Conservation (phyloP, 306 rosid species). For the Dicorynia guianensis region DNA sequence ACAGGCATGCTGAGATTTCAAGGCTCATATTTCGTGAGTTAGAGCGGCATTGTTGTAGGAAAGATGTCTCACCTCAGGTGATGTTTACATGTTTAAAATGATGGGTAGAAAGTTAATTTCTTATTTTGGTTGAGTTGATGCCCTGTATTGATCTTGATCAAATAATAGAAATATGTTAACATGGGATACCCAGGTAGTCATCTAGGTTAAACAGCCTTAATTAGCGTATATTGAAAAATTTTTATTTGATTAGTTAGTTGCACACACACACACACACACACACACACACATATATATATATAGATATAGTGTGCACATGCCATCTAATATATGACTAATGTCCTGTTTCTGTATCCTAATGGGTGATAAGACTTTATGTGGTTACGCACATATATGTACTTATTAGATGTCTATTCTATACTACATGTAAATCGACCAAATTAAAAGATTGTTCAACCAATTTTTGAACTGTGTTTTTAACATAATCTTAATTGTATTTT, state of each 20-base stretch:
- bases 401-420: conserved; percentile 11
- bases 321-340: too few species aligned
- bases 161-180: background rate
- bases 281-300: too few species aligned
- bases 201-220: conserved; percentile 4
- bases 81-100: conserved; percentile 23
- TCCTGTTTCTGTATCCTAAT: too few species aligned
- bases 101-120: too few species aligned
- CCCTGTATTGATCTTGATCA: background rate
- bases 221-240: background rate
- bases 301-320: too few species aligned
- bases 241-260: conserved; percentile 13
- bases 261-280: background rate
- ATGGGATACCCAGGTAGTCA: conserved; percentile 7
- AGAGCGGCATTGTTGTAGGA: conserved; percentile 67
- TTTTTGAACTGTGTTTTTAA: background rate
- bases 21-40: conserved; percentile 90
- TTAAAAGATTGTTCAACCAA: background rate
- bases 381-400: background rate
- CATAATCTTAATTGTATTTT: conserved; percentile 23
- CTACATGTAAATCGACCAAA: conserved; percentile 4
- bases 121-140: background rate
- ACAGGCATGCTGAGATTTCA: conserved; percentile 96
- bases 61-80: conserved; percentile 86
- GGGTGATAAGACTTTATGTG: background rate